Evolutionary conservation across 225 moss, liverwort and hornwort species (phyloP), one percentile per base, ranked within the genome.

Genomic region (Polytrichum formosum): DNA sequence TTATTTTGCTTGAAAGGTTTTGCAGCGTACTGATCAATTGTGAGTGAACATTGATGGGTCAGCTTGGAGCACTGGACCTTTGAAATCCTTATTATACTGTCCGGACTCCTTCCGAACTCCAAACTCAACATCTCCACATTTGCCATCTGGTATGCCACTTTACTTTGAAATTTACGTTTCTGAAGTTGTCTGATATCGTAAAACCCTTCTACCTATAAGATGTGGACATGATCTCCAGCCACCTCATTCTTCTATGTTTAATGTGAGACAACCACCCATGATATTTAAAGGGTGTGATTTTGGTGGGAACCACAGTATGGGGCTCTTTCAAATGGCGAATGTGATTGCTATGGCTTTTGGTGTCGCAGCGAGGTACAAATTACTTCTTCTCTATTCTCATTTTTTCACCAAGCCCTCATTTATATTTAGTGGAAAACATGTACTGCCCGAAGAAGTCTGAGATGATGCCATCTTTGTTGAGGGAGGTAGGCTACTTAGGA

Each of bases 71-170:
- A 73, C 5, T 86, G 83, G 89, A 64, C 67, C 4, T 7, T 5
- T 53, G 81, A 86, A 59, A 26, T 70, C 55, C 67, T 89, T 6
- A 69, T 54, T 1, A 56, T 89, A 56, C 13, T 86, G 67, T 71
- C 75, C 16, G 89, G 89, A 1, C 55, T 89, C 70, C 80, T 89
- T 56, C 81, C 89, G 4, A 83, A 83, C 63, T 76, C 86, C 65
- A 21, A 77, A 73, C 26, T 86, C 6, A 81, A 73, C 20, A 27
- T 89, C 37, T 72, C 83, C 23, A 78, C 83, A 35, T 79, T 86
- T 6, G 68, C 83, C 29, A 81, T 89, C 68, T 81, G 88, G 85
- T 86, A 61, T 33, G 82, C 18, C 60, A 61, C 60, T 46, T 2
- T 46, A 46, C 46, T 13, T 46, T 16, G 13, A 4, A 16, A 46